Evolutionary conservation across 2,329 filamentous ascomycete genomes (phyloP).

Genomic region (Samsoniella hepiali): DNA sequence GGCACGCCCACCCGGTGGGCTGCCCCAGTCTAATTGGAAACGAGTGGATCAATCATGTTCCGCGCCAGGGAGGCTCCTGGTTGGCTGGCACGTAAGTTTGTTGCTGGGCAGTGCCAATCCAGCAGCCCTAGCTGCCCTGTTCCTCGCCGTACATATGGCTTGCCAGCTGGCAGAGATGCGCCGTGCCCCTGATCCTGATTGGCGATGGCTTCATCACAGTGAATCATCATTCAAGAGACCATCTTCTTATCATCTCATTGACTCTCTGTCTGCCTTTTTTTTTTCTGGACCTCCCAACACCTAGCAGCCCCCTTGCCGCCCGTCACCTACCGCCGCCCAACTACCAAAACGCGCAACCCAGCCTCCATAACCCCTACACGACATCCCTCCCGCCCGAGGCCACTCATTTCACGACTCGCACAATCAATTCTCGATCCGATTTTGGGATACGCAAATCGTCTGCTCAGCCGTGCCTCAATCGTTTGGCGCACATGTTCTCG

Average conservation of each 20-base stretch:
- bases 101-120: neutral
- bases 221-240: neutral
- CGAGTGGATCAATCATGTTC: conserved; percentile 18
- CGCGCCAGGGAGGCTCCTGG: neutral
- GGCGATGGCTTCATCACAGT: neutral
- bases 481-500: no score
- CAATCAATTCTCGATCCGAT: neutral
- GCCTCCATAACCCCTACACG: neutral
- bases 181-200: neutral
- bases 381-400: neutral
- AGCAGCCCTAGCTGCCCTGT: neutral
- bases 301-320: no score
- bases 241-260: no score
- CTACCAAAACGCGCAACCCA: neutral
- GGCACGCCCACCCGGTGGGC: neutral
- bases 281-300: no score
- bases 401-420: neutral
- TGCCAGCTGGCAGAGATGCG: neutral
- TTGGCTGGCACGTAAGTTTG: conserved; percentile 12
- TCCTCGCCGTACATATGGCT: no score
- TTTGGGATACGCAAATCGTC: neutral
- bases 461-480: no score
- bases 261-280: no score
- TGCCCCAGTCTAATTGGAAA: conserved; percentile 17
- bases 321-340: neutral